These are phyloP conservation scores for Iodosphaeria phyllophila DNA, from an alignment of 2,329 filamentous ascomycete genomes.

Conservation along the genomic window DNA sequence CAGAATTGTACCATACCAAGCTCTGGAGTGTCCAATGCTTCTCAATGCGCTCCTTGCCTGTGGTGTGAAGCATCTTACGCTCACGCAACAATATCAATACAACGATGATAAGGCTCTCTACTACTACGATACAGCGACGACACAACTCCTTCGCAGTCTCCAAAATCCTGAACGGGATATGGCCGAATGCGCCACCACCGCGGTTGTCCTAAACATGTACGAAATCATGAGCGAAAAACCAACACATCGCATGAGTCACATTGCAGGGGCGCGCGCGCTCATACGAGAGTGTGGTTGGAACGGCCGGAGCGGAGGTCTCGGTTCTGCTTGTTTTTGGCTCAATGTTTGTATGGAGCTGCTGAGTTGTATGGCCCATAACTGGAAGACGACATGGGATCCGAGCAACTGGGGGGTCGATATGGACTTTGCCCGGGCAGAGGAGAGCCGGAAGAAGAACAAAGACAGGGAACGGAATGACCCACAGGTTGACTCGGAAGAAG, in stretches of 20 bases:
- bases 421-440: conserved; percentile 28
- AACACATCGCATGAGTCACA: conserved; percentile 72
- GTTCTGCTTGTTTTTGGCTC: conserved; percentile 83
- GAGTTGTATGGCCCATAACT: conserved; percentile 72
- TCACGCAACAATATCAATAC: conserved; percentile 43
- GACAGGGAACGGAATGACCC: conserved; percentile 4
- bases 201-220: conserved; percentile 79
- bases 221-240: conserved; percentile 78
- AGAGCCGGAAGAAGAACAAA: conserved; percentile 2
- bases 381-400: conserved; percentile 73
- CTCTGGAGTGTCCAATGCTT: conserved; percentile 70
- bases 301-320: conserved; percentile 58
- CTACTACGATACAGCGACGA: conserved; percentile 76
- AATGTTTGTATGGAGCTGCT: conserved; percentile 85
- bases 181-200: conserved; percentile 69
- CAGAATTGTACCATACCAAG: conserved; percentile 63
- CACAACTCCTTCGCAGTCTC: conserved; percentile 54
- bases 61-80: conserved; percentile 62
- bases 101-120: conserved; percentile 59
- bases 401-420: conserved; percentile 80
- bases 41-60: conserved; percentile 79
- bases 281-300: conserved; percentile 87
- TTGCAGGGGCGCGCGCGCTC: conserved; percentile 64
- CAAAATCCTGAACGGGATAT: conserved; percentile 76
- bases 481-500: conserved; percentile 45